Percentiles rank a stretch among this genome's conserved stretches.
Evolutionary conservation across 805 yeast species (phyloP).

Genomic region (Candida tallmaniae): DNA sequence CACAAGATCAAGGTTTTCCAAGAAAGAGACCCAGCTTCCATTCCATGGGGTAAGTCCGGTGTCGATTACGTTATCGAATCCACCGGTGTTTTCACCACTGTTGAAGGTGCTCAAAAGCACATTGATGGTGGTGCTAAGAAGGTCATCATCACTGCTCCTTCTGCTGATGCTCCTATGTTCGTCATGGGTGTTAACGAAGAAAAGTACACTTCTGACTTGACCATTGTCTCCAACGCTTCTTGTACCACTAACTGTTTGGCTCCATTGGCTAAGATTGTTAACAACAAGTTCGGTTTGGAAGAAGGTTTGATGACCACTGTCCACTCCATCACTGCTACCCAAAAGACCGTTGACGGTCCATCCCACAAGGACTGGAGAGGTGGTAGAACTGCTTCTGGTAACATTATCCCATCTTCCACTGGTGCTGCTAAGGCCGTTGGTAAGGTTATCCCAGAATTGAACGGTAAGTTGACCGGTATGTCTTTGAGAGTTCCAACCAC

Average conservation of each 20-base stretch:
- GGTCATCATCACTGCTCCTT: slow-evolving; percentile 32
- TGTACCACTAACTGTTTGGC: slow-evolving; percentile 37
- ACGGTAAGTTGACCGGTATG: slow-evolving; percentile 35
- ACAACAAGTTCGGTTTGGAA: slow-evolving; percentile 31
- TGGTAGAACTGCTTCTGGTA: slow-evolving; percentile 34
- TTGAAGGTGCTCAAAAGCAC: slow-evolving; percentile 33
- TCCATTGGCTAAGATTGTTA: slow-evolving; percentile 33
- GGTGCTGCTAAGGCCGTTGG: slow-evolving; percentile 38
- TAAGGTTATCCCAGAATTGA: slow-evolving; percentile 33
- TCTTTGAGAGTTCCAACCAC: slow-evolving; percentile 33
- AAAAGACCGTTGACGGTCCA: slow-evolving; percentile 35
- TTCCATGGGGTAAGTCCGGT: slow-evolving; percentile 32
- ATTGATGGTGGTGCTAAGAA: slow-evolving; percentile 34
- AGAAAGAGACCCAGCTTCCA: slow-evolving; percentile 30
- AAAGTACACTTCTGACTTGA: slow-evolving; percentile 28
- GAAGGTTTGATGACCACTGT: slow-evolving; percentile 36
- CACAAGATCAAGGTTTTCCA: slow-evolving; percentile 25
- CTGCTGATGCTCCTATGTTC: slow-evolving; percentile 34
- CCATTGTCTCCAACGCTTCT: slow-evolving; percentile 31
- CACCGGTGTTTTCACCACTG: slow-evolving; percentile 33
- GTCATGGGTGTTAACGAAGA: slow-evolving; percentile 33
- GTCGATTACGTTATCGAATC: slow-evolving; percentile 31
- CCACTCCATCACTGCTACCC: slow-evolving; percentile 35
- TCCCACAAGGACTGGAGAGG: slow-evolving; percentile 39
- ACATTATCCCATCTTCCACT: slow-evolving; percentile 34